phyloP scores from a whole-genome alignment of 2,329 filamentous ascomycete genomes.

The Hypoxylon sp. region DNA sequence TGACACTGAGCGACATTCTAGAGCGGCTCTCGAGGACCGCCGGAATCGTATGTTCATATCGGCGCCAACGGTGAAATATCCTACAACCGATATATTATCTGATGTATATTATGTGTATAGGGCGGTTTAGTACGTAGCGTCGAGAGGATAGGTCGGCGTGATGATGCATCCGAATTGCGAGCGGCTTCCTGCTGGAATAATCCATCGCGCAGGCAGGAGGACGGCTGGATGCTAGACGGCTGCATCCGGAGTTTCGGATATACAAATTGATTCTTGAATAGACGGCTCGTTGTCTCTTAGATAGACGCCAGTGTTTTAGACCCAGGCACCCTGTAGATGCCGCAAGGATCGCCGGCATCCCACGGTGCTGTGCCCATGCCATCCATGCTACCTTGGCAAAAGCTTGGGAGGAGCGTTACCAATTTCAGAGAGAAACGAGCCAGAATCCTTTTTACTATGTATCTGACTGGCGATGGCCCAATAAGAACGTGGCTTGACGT shows the following conservation, averaged over 20 bases:
- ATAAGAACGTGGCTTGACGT: constrained; percentile 19
- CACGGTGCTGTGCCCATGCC: constrained; percentile 4
- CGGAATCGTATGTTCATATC: constrained; percentile 18
- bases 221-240: too few relatives aligned
- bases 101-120: constrained; percentile 16
- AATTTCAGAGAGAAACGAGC: constrained; percentile 29
- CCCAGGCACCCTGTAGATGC: not conserved
- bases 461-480: constrained; percentile 12
- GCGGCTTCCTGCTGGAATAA: constrained; percentile 13
- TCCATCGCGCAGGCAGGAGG: constrained; percentile 10
- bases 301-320: constrained; percentile 28
- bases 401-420: constrained; percentile 22
- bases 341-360: constrained; percentile 13
- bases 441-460: constrained; percentile 13
- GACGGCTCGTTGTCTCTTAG: constrained; percentile 20
- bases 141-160: constrained; percentile 17
- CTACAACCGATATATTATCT: constrained; percentile 16
- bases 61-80: constrained; percentile 7
- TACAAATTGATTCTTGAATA: constrained; percentile 26
- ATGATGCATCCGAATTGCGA: constrained; percentile 17
- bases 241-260: constrained; percentile 17
- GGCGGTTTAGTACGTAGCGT: constrained; percentile 18
- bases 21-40: constrained; percentile 2
- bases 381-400: constrained; percentile 23
- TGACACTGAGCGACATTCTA: not conserved